Evolutionary conservation across 495 filamentous ascomycete species (phyloP), one percentile per base, ranked within the genome.

Genomic region (Aspergillus indologenus): DNA sequence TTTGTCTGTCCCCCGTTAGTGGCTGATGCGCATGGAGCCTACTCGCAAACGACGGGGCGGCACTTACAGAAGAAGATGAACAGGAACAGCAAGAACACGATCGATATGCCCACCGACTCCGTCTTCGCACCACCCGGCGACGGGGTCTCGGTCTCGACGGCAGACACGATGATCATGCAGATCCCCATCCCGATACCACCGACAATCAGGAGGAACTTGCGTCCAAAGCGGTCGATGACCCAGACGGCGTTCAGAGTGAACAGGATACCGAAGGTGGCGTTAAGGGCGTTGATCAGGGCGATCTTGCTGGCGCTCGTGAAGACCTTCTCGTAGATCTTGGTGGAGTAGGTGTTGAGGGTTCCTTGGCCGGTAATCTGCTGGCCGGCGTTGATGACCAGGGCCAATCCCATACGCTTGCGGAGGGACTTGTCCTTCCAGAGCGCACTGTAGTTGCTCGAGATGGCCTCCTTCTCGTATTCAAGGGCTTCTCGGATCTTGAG

Each of bases 191-290:
- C 87, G 29, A 87, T 77, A 24, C 81, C 87, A 67, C 88, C 87
- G 55, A 79, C 75, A 54, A 90, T 81, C 15, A 92, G 77, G 20
- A 91, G 79, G 54, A 82, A 78, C 49, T 87, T 87, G 49, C 89
- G 84, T 56, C 89, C 89, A 56, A 89, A 78, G 40, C 76, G 80
- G 68, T 92, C 89, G 57, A 87, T 75, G 45, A 83, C 71, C 71
- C 82, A 92, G 63, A 92, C 83, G 17, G 87, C 85, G 43, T 89
- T 83, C 43, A 88, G 81, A 5, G 89, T 92, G 47, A 85, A 88
- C 64, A 78, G 19, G 54, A 78, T 78, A 54, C 79, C 82, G 54
- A 90, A 87, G 60, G 90, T 91, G 62, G 91, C 86, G 19, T 76
- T 78, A 19, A 85, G 75, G 22, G 87, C 87, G 31, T 88, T 90